phyloP scores from a whole-genome alignment of 2,329 filamentous ascomycete genomes.

The Pestalotiopsis sp. region DNA sequence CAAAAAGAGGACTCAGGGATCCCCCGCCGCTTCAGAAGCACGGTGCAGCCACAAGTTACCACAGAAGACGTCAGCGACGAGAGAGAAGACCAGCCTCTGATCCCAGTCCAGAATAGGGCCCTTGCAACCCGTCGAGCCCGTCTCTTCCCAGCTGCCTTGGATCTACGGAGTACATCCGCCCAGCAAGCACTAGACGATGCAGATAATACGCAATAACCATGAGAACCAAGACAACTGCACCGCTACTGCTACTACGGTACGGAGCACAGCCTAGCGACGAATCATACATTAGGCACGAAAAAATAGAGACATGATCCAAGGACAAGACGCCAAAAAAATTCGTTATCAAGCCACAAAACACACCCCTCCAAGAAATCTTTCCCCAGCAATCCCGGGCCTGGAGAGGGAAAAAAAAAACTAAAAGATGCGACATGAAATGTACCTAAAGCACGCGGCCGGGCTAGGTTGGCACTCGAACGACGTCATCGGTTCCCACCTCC shows the following conservation, averaged over 20 bases:
- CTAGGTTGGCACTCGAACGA: neutral
- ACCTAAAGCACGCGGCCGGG: neutral
- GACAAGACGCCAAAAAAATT: neutral
- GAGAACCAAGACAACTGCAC: neutral
- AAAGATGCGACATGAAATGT: too few species aligned
- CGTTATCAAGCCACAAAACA: constrained; percentile 2
- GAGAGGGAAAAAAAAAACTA: neutral
- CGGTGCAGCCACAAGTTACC: neutral
- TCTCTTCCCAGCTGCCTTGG: neutral
- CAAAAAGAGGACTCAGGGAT: neutral
- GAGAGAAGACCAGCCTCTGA: neutral
- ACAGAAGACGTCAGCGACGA: constrained; percentile 1
- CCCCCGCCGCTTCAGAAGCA: neutral
- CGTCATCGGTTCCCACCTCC: neutral
- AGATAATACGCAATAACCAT: neutral
- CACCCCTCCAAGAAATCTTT: neutral
- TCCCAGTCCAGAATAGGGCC: neutral
- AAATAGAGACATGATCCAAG: neutral
- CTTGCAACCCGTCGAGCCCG: neutral
- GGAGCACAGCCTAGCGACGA: neutral
- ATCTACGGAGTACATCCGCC: neutral
- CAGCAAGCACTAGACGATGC: neutral
- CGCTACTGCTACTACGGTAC: too few species aligned
- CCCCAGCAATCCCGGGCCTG: neutral
- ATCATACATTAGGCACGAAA: neutral